Percentiles rank a stretch among this genome's conserved stretches.
phyloP scores from a whole-genome alignment of 1,284 basidiomycete species.

The Mycena sp. region DNA sequence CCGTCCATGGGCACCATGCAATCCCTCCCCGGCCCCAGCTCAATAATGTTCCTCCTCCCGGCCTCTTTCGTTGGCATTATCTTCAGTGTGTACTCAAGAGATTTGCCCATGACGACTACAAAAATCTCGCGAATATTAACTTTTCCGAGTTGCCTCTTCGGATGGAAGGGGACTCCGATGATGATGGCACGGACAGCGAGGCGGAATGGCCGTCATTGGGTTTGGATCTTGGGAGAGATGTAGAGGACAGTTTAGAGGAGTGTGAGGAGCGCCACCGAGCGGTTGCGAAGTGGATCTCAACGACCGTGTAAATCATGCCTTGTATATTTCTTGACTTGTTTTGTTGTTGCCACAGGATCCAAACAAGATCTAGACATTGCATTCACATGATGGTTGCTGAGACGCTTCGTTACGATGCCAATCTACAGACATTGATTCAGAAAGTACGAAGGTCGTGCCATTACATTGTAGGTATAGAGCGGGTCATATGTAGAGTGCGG shows the following conservation, averaged over 20 bases:
- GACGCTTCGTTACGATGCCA: background rate
- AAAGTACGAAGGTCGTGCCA: background rate
- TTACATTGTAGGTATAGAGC: background rate
- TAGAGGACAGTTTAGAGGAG: slow-evolving; percentile 5
- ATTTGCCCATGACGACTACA: slow-evolving; percentile 30
- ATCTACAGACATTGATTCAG: background rate
- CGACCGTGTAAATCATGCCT: background rate
- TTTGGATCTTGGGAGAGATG: slow-evolving; percentile 6
- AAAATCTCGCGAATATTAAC: slow-evolving; percentile 25
- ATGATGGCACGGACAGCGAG: slow-evolving; percentile 16
- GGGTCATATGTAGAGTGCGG: background rate
- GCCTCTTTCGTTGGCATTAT: slow-evolving; percentile 34
- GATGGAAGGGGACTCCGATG: too few relatives aligned
- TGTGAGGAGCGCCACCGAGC: slow-evolving; percentile 3
- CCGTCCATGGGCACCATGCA: slow-evolving; percentile 27
- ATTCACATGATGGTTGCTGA: background rate
- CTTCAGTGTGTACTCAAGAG: slow-evolving; percentile 32
- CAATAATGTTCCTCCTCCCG: slow-evolving; percentile 18
- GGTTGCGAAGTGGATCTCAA: slow-evolving; percentile 51
- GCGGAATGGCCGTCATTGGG: slow-evolving; percentile 6
- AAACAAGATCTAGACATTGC: background rate
- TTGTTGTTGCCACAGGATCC: background rate
- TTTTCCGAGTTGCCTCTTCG: slow-evolving; percentile 21
- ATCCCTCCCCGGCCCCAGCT: slow-evolving; percentile 18
- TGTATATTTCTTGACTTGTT: background rate